Percentiles rank a stretch among this genome's conserved stretches.
phyloP scores from a whole-genome alignment of 805 yeast genomes.

The Wickerhamiella qilinensis region DNA sequence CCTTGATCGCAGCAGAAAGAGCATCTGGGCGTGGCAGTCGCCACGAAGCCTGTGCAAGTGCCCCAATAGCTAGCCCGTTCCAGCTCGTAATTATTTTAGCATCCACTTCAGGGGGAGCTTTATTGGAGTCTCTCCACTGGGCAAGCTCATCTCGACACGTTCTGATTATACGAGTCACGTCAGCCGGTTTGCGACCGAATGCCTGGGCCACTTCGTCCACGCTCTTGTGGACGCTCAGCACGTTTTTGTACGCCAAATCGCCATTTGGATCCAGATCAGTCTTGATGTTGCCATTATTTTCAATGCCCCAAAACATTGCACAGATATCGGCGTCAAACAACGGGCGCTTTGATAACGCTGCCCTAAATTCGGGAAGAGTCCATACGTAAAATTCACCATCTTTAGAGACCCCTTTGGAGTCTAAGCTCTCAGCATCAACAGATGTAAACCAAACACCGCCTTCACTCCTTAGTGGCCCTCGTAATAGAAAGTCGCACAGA shows the following conservation, averaged over 20 bases:
- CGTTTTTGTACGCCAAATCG: conserved; percentile 20
- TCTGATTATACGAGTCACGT: conserved; percentile 14
- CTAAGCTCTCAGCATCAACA: conserved; percentile 21
- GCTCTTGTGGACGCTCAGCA: conserved; percentile 16
- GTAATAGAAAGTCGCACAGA: conserved; percentile 8
- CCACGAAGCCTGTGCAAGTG: conserved; percentile 20
- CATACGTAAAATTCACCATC: conserved; percentile 25
- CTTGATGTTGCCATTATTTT: conserved; percentile 24
- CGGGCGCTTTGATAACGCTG: conserved; percentile 15
- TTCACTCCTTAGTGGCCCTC: conserved; percentile 11
- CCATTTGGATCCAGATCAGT: conserved; percentile 19
- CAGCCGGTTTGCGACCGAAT: conserved; percentile 19
- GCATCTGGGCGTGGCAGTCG: conserved; percentile 11
- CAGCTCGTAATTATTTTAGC: conserved; percentile 22
- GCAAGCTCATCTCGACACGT: conserved; percentile 14
- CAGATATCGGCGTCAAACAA: conserved; percentile 21
- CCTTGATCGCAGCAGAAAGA: conserved; percentile 15
- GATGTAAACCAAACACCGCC: conserved; percentile 20
- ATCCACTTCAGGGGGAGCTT: conserved; percentile 20
- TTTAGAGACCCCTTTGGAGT: conserved; percentile 10
- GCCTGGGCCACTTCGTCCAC: conserved; percentile 18
- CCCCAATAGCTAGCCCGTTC: conserved; percentile 25
- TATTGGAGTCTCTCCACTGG: conserved; percentile 12
- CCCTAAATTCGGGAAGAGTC: conserved; percentile 21
- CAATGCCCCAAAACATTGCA: conserved; percentile 22